Evolutionary conservation across 345 rosid genomes (phyloP).

Genomic region (Salix koriyanagi): DNA sequence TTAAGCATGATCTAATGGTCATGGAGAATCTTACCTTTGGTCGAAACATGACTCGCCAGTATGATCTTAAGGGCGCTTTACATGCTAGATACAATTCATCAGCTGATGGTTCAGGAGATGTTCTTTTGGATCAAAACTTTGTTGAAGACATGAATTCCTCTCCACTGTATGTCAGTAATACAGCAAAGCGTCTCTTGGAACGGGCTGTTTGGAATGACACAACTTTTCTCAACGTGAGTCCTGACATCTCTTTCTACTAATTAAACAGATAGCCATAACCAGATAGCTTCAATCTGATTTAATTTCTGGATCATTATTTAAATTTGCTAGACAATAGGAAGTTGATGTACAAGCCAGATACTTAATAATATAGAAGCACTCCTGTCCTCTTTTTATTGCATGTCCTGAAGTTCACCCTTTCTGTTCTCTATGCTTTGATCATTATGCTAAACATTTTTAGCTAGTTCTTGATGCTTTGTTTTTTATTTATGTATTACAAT

Average conservation of each 20-base stretch:
- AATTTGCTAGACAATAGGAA: background rate
- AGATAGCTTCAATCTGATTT: background rate
- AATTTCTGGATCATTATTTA: background rate
- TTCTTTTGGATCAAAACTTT: constrained; percentile 92
- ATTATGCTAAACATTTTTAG: background rate
- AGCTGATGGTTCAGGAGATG: constrained; percentile 58
- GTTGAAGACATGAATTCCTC: constrained; percentile 86
- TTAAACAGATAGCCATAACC: background rate
- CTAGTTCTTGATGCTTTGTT: background rate
- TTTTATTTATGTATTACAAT: background rate
- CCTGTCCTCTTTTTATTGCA: background rate
- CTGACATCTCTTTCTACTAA: background rate
- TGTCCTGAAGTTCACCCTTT: background rate
- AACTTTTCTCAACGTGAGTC: constrained; percentile 78
- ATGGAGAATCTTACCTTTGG: constrained; percentile 93
- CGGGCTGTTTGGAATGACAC: constrained; percentile 98
- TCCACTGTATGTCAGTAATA: constrained; percentile 81
- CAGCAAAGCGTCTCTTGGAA: constrained; percentile 61
- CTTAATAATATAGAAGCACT: background rate
- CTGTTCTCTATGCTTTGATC: background rate
- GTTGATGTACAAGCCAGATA: background rate
- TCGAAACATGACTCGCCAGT: constrained; percentile 67
- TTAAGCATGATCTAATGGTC: constrained; percentile 84
- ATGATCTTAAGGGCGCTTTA: constrained; percentile 91
- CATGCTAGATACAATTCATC: constrained; percentile 63